Evolutionary conservation across 805 yeast species (phyloP).

Genomic region (Kurtzmaniella fragi): DNA sequence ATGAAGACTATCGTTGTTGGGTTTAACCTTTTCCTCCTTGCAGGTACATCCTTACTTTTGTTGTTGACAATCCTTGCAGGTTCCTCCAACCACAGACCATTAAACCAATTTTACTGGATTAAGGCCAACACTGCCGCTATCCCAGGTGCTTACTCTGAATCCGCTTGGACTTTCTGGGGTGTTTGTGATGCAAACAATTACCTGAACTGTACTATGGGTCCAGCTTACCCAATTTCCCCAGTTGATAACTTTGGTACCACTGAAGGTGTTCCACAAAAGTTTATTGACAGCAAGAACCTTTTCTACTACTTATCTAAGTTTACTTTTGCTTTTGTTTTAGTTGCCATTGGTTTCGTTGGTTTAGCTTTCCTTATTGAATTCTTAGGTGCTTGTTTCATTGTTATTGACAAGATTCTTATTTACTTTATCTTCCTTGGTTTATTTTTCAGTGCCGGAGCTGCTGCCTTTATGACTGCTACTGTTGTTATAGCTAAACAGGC

Average conservation of each 20-base stretch:
- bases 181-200: conserved; percentile 58
- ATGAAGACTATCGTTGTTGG: too few species aligned
- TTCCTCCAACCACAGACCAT: conserved; percentile 48
- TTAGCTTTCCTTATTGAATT: conserved; percentile 53
- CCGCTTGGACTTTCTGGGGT: conserved; percentile 85
- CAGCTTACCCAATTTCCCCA: conserved; percentile 89
- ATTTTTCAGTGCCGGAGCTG: conserved; percentile 56
- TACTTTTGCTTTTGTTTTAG: conserved; percentile 56
- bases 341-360: conserved; percentile 59
- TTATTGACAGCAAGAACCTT: conserved; percentile 48
- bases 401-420: conserved; percentile 51
- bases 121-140: conserved; percentile 65
- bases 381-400: conserved; percentile 51
- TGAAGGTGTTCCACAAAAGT: conserved; percentile 48
- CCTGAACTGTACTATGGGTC: conserved; percentile 44
- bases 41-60: conserved; percentile 36
- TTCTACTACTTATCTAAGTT: conserved; percentile 64
- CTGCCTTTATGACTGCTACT: conserved; percentile 70
- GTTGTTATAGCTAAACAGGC: conserved; percentile 70
- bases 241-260: conserved; percentile 60
- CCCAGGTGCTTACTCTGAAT: conserved; percentile 40
- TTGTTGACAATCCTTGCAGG: conserved; percentile 70
- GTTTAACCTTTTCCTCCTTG: conserved; percentile 34
- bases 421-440: conserved; percentile 48
- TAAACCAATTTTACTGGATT: conserved; percentile 73